These are phyloP conservation scores for Fusarium sp. DNA, from an alignment of 2,329 filamentous ascomycete genomes.

Conservation along the genomic window DNA sequence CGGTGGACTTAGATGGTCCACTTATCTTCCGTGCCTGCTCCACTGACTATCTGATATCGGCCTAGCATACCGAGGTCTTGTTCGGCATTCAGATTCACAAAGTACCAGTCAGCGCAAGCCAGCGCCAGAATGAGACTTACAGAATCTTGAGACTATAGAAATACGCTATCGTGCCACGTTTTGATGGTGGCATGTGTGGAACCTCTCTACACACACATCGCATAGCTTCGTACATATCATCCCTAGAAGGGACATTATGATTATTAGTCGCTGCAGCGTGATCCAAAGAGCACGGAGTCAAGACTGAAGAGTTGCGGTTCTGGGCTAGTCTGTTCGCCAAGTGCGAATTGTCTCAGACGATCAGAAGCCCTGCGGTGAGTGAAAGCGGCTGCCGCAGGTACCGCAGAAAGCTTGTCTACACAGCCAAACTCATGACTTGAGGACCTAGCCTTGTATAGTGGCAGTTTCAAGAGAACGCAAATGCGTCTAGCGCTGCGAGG, in stretches of 20 bases:
- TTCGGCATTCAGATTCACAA: conserved; percentile 9
- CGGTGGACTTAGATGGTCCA: neutral
- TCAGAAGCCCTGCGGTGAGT: neutral
- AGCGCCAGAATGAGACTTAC: neutral
- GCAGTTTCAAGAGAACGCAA: neutral
- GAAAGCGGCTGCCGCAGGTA: conserved; percentile 13
- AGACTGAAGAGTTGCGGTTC: neutral
- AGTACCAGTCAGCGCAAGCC: neutral
- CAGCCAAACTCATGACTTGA: neutral
- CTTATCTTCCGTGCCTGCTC: neutral
- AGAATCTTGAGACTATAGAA: neutral
- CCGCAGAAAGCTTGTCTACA: neutral
- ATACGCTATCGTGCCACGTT: conserved; percentile 6
- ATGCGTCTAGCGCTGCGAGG: neutral
- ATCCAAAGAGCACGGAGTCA: neutral
- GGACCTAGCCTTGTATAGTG: neutral
- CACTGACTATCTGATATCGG: neutral
- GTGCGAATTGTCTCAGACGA: neutral
- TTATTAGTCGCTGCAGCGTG: neutral
- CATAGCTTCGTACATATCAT: neutral
- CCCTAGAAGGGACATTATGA: neutral
- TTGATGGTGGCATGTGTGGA: conserved; percentile 8
- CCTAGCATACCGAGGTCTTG: conserved; percentile 10
- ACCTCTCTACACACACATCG: neutral
- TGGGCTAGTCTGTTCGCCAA: neutral